Evolutionary conservation across 2,329 filamentous ascomycete genomes (phyloP).

Genomic region (Rutstroemia sp.): DNA sequence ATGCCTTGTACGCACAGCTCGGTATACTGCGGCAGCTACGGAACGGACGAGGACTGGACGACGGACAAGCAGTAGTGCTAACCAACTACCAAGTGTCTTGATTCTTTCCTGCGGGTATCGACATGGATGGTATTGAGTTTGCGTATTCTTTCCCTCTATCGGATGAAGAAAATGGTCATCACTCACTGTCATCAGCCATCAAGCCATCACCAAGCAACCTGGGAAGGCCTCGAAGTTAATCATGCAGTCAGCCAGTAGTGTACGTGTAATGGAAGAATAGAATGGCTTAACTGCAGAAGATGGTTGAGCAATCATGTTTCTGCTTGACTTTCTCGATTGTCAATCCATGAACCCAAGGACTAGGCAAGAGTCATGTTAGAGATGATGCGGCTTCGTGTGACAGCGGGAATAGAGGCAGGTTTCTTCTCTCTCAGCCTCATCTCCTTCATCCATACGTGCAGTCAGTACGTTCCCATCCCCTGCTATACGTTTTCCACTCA

Average conservation of each 20-base stretch:
- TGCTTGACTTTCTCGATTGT: not conserved
- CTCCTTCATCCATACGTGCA: too few relatives aligned
- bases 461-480: too few relatives aligned
- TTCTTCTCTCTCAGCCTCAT: too few relatives aligned
- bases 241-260: slow-evolving; percentile 6
- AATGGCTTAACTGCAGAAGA: slow-evolving; percentile 1
- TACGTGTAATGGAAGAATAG: not conserved
- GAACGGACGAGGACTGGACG: not conserved
- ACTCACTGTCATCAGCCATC: not conserved
- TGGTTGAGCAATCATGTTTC: not conserved
- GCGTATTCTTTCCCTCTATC: not conserved
- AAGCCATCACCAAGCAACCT: not conserved
- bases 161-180: slow-evolving; percentile 2
- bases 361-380: not conserved
- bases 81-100: not conserved
- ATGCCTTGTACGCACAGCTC: too few relatives aligned
- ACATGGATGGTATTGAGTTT: slow-evolving; percentile 1
- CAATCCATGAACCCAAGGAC: not conserved
- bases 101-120: not conserved
- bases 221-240: not conserved
- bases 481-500: too few relatives aligned
- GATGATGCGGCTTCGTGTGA: too few relatives aligned
- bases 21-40: not conserved
- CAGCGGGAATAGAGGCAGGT: too few relatives aligned
- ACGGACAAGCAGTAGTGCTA: not conserved